Evolutionary conservation across 2,329 filamentous ascomycete genomes (phyloP).

Genomic region (Cordyceps militaris): DNA sequence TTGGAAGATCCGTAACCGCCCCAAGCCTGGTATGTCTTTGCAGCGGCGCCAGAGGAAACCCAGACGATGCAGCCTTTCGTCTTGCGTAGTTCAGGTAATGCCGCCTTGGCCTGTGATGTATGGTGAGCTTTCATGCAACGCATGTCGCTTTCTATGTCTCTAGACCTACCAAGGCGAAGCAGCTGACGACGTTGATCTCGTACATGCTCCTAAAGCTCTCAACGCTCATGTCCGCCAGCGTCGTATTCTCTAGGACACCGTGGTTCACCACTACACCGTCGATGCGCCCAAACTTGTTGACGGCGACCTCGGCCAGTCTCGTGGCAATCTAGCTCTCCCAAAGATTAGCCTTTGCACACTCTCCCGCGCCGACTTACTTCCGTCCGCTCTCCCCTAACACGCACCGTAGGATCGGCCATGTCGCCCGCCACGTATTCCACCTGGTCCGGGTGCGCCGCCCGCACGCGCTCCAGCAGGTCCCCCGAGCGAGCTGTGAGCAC

Average conservation of each 20-base stretch:
- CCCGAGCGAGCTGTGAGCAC: slow-evolving; percentile 51
- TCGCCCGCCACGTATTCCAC: slow-evolving; percentile 53
- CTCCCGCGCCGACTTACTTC: not conserved
- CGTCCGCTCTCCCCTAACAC: not conserved
- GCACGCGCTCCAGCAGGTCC: slow-evolving; percentile 42
- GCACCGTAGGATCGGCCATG: slow-evolving; percentile 44
- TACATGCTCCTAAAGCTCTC: slow-evolving; percentile 71
- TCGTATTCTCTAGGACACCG: slow-evolving; percentile 69
- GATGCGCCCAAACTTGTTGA: slow-evolving; percentile 61
- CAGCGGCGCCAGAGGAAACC: slow-evolving; percentile 71
- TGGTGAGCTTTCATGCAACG: not conserved
- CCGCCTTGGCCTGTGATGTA: slow-evolving; percentile 55
- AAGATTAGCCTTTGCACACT: too few relatives aligned
- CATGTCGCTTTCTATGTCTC: not conserved
- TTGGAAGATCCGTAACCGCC: slow-evolving; percentile 77
- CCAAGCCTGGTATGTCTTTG: slow-evolving; percentile 62
- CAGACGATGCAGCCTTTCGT: slow-evolving; percentile 67
- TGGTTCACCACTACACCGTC: slow-evolving; percentile 88
- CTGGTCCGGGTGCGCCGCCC: slow-evolving; percentile 43
- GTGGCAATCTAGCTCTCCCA: slow-evolving; percentile 34
- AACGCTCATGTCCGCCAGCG: slow-evolving; percentile 57
- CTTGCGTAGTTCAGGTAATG: slow-evolving; percentile 60
- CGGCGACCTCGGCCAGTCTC: slow-evolving; percentile 57
- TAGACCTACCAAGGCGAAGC: slow-evolving; percentile 61
- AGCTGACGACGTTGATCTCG: slow-evolving; percentile 82